These are phyloP conservation scores for Akanthomyces lecanii DNA, from an alignment of 2,329 filamentous ascomycete species.

Conservation along the genomic window DNA sequence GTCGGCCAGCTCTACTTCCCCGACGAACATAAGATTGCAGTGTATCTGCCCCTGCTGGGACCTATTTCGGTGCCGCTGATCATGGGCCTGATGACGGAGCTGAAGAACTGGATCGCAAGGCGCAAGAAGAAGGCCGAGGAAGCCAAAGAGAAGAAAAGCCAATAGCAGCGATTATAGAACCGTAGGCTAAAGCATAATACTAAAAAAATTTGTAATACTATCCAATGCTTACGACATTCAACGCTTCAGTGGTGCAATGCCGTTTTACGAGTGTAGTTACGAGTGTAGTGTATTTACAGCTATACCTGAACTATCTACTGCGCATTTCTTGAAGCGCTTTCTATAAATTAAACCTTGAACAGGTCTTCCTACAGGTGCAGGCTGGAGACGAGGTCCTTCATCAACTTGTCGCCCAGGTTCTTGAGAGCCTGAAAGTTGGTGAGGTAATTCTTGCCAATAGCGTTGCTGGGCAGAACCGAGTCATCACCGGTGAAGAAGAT, in stretches of 20 bases:
- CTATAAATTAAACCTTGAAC: neutral
- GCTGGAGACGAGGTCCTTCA: neutral
- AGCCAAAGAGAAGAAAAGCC: slow-evolving; percentile 35
- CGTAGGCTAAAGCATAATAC: neutral
- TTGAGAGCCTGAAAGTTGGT: slow-evolving; percentile 12
- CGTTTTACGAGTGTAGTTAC: too few relatives aligned
- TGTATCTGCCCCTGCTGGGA: slow-evolving; percentile 87
- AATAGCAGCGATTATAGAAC: slow-evolving; percentile 22
- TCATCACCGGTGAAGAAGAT: slow-evolving; percentile 10
- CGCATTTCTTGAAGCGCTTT: neutral
- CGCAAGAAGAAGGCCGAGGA: slow-evolving; percentile 41
- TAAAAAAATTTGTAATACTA: slow-evolving; percentile 11
- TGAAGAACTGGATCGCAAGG: slow-evolving; percentile 58
- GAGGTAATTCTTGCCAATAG: slow-evolving; percentile 5
- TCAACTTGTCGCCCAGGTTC: neutral
- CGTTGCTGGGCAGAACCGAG: slow-evolving; percentile 5
- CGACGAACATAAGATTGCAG: slow-evolving; percentile 95
- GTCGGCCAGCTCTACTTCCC: slow-evolving; percentile 98
- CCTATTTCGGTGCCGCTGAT: slow-evolving; percentile 86
- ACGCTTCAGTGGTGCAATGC: neutral
- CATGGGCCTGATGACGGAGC: slow-evolving; percentile 77
- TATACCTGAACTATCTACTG: neutral
- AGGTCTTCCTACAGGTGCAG: neutral
- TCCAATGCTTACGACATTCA: too few relatives aligned
- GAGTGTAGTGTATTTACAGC: neutral